These are phyloP conservation scores for Aspergillus sp. DNA, from an alignment of 2,329 filamentous ascomycete genomes.

Conservation along the genomic window DNA sequence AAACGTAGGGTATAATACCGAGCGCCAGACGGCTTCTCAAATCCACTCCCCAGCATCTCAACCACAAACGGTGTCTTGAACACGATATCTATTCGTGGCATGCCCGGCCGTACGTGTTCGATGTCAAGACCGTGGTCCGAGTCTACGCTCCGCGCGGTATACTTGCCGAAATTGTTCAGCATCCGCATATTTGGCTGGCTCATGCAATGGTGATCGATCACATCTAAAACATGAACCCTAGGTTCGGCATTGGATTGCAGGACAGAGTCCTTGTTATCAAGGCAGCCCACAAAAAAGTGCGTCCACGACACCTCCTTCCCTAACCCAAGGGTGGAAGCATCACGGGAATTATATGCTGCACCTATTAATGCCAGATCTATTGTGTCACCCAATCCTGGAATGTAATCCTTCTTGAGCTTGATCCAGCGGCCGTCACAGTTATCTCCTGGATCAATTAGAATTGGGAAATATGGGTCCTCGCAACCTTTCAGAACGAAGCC, in stretches of 20 bases:
- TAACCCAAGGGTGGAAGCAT: conserved; percentile 55
- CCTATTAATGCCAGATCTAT: conserved; percentile 81
- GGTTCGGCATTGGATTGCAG: conserved; percentile 53
- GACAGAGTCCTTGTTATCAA: conserved; percentile 66
- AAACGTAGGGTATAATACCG: conserved; percentile 75
- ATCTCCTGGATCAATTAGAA: conserved; percentile 38
- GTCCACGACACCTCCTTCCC: conserved; percentile 68
- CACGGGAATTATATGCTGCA: conserved; percentile 66
- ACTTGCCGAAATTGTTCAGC: conserved; percentile 51
- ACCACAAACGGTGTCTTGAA: conserved; percentile 75
- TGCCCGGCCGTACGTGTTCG: conserved; percentile 43
- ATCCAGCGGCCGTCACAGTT: conserved; percentile 56
- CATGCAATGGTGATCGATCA: conserved; percentile 53
- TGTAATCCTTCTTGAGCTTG: conserved; percentile 87
- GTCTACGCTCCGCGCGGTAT: conserved; percentile 42
- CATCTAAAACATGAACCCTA: conserved; percentile 65
- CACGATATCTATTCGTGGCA: conserved; percentile 42
- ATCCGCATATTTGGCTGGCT: conserved; percentile 52
- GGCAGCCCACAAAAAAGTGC: conserved; percentile 75
- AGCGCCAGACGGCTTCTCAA: conserved; percentile 69
- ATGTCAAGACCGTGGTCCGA: conserved; percentile 43
- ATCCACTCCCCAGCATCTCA: conserved; percentile 77
- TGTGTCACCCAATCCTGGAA: conserved; percentile 74
- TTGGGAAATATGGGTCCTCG: conserved; percentile 72
- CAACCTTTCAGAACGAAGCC: conserved; percentile 77